phyloP scores from a whole-genome alignment of 2,329 filamentous ascomycete species.

The Fusarium sp. region DNA sequence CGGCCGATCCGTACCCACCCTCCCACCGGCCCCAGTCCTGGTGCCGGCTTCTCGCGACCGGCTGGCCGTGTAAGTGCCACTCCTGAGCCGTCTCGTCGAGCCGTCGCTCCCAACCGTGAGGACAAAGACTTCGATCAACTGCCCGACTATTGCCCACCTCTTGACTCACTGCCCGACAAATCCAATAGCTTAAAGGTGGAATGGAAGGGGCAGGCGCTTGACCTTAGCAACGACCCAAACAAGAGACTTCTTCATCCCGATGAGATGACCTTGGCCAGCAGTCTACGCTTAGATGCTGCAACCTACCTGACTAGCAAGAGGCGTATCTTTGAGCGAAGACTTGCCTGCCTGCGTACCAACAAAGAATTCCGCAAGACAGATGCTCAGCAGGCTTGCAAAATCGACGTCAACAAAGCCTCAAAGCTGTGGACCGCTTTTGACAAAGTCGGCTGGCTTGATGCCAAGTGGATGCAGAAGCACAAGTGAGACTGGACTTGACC shows the following conservation, averaged over 20 bases:
- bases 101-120: constrained; percentile 75
- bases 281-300: constrained; percentile 83
- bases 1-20: constrained; percentile 51
- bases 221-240: constrained; percentile 79
- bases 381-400: constrained; percentile 96
- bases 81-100: constrained; percentile 63
- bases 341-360: constrained; percentile 72
- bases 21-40: constrained; percentile 39
- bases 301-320: constrained; percentile 94
- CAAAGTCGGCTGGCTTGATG: constrained; percentile 83
- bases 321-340: constrained; percentile 83
- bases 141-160: constrained; percentile 77
- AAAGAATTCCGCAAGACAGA: constrained; percentile 96
- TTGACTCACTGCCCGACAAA: constrained; percentile 72
- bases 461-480: constrained; percentile 55
- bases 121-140: constrained; percentile 83
- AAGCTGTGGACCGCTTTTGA: constrained; percentile 93
- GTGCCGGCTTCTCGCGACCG: constrained; percentile 37
- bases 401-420: constrained; percentile 97
- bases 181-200: constrained; percentile 82
- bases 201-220: constrained; percentile 84
- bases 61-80: constrained; percentile 56
- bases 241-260: constrained; percentile 78
- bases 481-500: constrained; percentile 40
- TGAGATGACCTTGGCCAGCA: constrained; percentile 80